A percentile compares a stretch with the other conserved stretches of the same genome.
These are phyloP conservation scores for Rutstroemia sp. DNA, from an alignment of 2,329 filamentous ascomycete genomes.

Conservation along the genomic window DNA sequence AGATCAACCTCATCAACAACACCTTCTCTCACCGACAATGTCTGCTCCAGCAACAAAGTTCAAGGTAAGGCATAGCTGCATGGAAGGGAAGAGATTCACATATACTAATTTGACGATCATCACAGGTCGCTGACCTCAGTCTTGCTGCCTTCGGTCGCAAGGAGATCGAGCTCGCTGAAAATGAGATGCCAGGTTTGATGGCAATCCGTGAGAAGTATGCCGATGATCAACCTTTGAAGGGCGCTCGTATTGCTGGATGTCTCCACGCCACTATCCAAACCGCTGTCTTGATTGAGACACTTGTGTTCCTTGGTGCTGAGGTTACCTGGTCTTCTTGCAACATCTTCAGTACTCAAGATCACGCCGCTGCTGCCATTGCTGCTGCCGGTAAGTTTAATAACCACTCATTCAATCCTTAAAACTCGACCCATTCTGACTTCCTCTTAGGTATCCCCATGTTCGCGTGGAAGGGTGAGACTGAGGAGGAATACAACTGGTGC, in stretches of 20 bases:
- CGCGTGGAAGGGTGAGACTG: conserved; percentile 77
- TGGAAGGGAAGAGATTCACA: background rate
- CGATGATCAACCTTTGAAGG: conserved; percentile 83
- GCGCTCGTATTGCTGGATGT: conserved; percentile 77
- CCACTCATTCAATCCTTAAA: conserved; percentile 53
- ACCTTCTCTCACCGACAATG: conserved; percentile 23
- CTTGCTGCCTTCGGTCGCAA: conserved; percentile 97
- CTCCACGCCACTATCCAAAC: conserved; percentile 82
- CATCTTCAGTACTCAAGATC: conserved; percentile 98
- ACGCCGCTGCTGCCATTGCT: conserved; percentile 95
- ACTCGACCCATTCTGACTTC: conserved; percentile 38
- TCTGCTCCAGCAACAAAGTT: conserved; percentile 30
- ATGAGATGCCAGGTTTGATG: conserved; percentile 98
- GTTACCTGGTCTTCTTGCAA: conserved; percentile 99
- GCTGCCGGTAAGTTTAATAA: conserved; percentile 38
- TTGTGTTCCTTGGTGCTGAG: conserved; percentile 89
- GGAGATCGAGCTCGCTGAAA: conserved; percentile 97
- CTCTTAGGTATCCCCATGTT: conserved; percentile 70
- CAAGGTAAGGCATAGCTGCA: conserved; percentile 18
- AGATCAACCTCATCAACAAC: conserved; percentile 8
- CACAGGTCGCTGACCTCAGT: conserved; percentile 89
- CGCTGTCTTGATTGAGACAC: conserved; percentile 97
- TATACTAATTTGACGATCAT: background rate
- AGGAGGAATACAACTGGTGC: conserved; percentile 99
- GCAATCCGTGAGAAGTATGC: conserved; percentile 89